Evolutionary conservation across 208 protist genomes (phyloP).

Genomic region (Crithidia acanthocephali): DNA sequence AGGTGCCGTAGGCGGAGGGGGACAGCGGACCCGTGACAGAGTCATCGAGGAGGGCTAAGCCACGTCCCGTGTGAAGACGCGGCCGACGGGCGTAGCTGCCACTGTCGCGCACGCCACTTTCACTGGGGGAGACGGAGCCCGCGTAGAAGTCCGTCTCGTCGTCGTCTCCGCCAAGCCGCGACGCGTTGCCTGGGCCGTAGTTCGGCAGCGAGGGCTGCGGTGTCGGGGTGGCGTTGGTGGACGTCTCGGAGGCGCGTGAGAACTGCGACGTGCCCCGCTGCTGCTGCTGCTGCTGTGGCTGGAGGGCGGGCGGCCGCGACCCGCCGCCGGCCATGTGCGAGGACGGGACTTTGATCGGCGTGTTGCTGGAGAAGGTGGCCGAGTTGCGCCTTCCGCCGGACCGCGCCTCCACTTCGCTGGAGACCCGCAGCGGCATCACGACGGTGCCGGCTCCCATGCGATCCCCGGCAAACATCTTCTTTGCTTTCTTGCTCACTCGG

Average conservation of each 20-base stretch:
- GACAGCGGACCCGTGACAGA: slow-evolving; percentile 8
- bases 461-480: slow-evolving; percentile 53
- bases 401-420: not conserved
- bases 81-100: not conserved
- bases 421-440: slow-evolving; percentile 37
- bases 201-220: not conserved
- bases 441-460: slow-evolving; percentile 42
- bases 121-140: slow-evolving; percentile 3
- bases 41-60: slow-evolving; percentile 48
- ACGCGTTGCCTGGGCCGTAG: not conserved
- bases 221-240: not conserved
- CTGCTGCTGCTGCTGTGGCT: slow-evolving; percentile 2
- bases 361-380: not conserved
- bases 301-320: not conserved
- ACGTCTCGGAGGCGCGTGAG: not conserved
- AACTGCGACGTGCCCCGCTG: slow-evolving; percentile 3
- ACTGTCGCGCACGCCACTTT: slow-evolving; percentile 2
- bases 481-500: slow-evolving; percentile 43
- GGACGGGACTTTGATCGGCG: not conserved
- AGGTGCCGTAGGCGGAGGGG: slow-evolving; percentile 3
- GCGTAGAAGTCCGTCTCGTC: slow-evolving; percentile 2
- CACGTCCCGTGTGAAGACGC: slow-evolving; percentile 23
- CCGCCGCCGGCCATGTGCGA: not conserved
- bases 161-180: not conserved
- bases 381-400: not conserved